phyloP scores from a whole-genome alignment of 495 filamentous ascomycete genomes.

The Xylaria bambusicola region DNA sequence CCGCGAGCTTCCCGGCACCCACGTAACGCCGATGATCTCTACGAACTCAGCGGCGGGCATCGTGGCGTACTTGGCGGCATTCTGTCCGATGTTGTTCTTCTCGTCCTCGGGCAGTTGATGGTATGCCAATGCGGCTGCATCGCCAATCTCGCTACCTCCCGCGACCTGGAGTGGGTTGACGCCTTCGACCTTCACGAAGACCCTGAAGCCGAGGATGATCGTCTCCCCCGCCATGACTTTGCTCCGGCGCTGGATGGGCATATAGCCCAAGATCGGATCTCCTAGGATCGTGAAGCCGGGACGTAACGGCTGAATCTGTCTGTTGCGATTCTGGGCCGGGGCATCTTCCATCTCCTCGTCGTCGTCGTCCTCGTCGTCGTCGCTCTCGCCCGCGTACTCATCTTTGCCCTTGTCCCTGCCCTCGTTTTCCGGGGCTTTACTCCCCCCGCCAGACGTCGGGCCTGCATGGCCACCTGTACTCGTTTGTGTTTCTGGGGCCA shows the following conservation, averaged over 20 bases:
- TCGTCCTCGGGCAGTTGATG: neutral
- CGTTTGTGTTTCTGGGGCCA: neutral
- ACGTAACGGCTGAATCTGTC: neutral
- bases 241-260: neutral
- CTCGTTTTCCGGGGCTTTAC: too few relatives aligned
- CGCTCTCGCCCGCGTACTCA: neutral
- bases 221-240: neutral
- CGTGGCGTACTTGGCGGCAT: constrained; percentile 2
- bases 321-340: neutral
- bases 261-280: neutral
- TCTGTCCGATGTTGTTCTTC: constrained; percentile 1
- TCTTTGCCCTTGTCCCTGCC: too few relatives aligned
- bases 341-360: neutral
- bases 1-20: neutral
- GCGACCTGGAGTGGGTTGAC: neutral
- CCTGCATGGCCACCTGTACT: neutral
- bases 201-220: neutral
- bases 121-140: neutral
- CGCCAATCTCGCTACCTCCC: neutral
- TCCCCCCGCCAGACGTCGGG: too few relatives aligned
- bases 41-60: neutral
- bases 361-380: neutral
- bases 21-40: constrained; percentile 6
- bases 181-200: neutral
- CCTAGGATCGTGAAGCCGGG: neutral